Evolutionary conservation across 805 yeast species (phyloP).

Genomic region (Myxozyma lipomycoides): DNA sequence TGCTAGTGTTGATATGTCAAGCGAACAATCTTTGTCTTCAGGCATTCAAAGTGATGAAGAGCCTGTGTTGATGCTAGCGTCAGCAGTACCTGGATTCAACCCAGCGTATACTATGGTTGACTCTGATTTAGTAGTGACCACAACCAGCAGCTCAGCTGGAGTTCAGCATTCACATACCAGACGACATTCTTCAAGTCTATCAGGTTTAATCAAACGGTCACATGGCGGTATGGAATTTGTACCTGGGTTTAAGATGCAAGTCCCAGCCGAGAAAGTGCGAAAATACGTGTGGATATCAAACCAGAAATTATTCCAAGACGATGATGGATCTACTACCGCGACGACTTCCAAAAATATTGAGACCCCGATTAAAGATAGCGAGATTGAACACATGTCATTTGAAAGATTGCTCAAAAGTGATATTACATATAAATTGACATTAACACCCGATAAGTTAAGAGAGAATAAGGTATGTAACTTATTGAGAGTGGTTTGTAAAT

Average conservation of each 20-base stretch:
- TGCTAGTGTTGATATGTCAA: neutral
- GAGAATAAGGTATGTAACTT: constrained; percentile 3
- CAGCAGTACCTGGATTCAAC: neutral
- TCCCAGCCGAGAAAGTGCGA: constrained; percentile 8
- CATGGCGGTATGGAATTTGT: neutral
- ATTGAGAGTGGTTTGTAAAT: too few species aligned
- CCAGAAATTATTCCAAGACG: neutral
- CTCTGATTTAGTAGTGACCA: neutral
- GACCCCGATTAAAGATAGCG: neutral
- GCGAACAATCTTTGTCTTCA: neutral
- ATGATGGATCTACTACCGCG: neutral
- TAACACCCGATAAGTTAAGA: constrained; percentile 12
- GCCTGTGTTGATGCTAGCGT: constrained; percentile 1
- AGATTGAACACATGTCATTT: constrained; percentile 10
- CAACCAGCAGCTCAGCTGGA: neutral
- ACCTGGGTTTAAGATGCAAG: constrained; percentile 3
- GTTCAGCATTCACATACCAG: neutral
- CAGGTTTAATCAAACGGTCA: neutral
- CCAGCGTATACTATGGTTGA: neutral
- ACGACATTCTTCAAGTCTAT: neutral
- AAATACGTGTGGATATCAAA: constrained; percentile 14
- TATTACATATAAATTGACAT: constrained; percentile 8
- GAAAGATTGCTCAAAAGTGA: constrained; percentile 9
- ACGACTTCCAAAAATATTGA: neutral
- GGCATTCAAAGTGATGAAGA: neutral